Base-by-base conservation (phyloP, 352 stramenopile genomes). In the Thalassiosira livingstoniorum region DNA sequence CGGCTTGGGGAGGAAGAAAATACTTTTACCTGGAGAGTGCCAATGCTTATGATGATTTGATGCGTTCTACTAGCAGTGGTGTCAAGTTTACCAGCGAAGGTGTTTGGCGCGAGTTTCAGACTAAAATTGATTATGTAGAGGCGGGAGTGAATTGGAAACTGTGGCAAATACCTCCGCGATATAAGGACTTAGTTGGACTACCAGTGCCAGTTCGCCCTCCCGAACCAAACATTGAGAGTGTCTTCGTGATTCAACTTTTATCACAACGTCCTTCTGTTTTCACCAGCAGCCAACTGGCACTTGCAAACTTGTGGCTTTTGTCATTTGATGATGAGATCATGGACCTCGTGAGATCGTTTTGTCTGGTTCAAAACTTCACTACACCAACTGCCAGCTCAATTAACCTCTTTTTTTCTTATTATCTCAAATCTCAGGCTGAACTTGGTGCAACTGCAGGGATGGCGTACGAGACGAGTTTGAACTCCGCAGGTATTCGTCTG, bases 401-500 rank as follows among this genome's bases (percentile, higher is more conserved):
- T 37, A 58, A 37, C 7, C 43, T 42, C 51, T 29, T 13, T 58
- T 70, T 21, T 43, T 29, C 5, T 42, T 69, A 37, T 45, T 61
- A n/a, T 34, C 18, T 62, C 2, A 32, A 67, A 34, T n/a, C 13
- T 39, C 39, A 74, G 65, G 85, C 84, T 27, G 89, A 91, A 64
- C 75, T 93, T 1, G 89, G 89, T 21, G 79, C 83, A 55, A 61
- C 80, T 39, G 87, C 61, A 29, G 87, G 87, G 11, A 76, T 93
- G n/a, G 89, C 87, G 0, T 92, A 92, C 67, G 89, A 93, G 34
- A 87, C 90, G 1, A 88, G 78, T 35, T 90, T 91, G 42, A 93
- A 93, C 67, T 75, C 78, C 54, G 86, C 80, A 57, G 89, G 89
- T 21, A 73, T 93, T 58, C 67, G 89, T 47, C 54, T 93, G 34